Percentiles rank a stretch among this genome's conserved stretches.
phyloP scores from a whole-genome alignment of 768 basidiomycete genomes.

The Multifurca ochricompacta region DNA sequence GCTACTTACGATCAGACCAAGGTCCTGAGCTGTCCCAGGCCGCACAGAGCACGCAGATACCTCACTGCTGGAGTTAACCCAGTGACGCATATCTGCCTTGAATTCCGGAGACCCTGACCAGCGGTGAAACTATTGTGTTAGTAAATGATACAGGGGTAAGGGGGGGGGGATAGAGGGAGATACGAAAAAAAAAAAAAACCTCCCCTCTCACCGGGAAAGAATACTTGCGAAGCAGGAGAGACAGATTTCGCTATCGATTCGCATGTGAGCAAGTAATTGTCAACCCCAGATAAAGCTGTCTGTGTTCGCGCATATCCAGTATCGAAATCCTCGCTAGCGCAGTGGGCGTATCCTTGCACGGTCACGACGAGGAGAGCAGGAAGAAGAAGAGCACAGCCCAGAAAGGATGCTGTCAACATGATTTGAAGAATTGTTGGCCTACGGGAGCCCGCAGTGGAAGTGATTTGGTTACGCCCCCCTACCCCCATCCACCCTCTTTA shows the following conservation, averaged over 20 bases:
- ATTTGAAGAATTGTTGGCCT: too few species aligned
- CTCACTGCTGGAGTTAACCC: background rate
- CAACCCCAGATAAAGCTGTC: background rate
- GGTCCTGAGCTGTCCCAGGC: background rate
- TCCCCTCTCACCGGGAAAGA: background rate
- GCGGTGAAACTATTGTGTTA: too few species aligned
- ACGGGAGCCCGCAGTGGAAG: too few species aligned
- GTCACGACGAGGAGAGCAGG: background rate
- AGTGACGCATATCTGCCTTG: background rate
- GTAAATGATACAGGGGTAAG: too few species aligned
- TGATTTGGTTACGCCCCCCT: too few species aligned
- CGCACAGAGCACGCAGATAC: background rate
- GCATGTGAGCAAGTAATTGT: background rate
- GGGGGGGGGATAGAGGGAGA: too few species aligned
- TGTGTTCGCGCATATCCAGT: background rate
- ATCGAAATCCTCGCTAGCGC: background rate
- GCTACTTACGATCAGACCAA: background rate
- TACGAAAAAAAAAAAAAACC: too few species aligned
- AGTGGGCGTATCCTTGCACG: background rate
- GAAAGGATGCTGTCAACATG: background rate
- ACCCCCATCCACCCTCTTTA: too few species aligned
- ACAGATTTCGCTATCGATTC: background rate
- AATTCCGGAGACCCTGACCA: background rate
- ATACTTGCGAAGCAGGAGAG: background rate
- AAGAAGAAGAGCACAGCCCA: background rate